Evolutionary conservation across 179 eudicot genomes (phyloP), one percentile per base, ranked within the genome.

Genomic region (Heliamphora pulchella): DNA sequence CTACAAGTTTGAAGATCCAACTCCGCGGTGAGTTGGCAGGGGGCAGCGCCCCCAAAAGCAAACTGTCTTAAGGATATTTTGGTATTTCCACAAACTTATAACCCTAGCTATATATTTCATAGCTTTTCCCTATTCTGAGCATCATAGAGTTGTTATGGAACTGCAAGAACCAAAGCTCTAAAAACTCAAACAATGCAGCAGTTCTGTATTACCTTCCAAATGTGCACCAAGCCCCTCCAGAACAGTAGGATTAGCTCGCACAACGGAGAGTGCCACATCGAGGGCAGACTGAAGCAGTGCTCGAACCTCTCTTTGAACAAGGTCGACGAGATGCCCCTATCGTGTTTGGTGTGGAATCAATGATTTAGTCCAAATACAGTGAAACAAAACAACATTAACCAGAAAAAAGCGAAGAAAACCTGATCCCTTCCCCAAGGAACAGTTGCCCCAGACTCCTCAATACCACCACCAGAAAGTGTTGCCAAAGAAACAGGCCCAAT

Each of bases 211-310:
- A 92, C 98, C 98, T 90, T 95, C 97, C 83, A 95, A 87, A 82
- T 90, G 88, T 78, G 98, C 96, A 76, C 98, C 98, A 66, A 95
- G 89, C 71, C 97, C 98, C 89, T 95, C 98, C 88, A 95, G 83
- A 84, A 93, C 91, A 70, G 89, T 83, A 48, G 93, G 96, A 85
- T 95, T 95, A 69, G 98, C 98, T 80, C 91, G 93, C 54, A 95
- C 89, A 74, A 95, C 96, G 66, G 84, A 89, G 50, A 95, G 86
- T 59, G 98, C 98, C 79, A 89, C 92, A 20, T 90, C 94, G 62
- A 95, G 92, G 20, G 98, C 98, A 71, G 97, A 92, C 82, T 95
- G 98, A 80, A 95, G 89, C 77, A 95, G 86, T 46, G 72, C 78
- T 81, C 86, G 92, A 13, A 95, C 98, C 86, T 95, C 98, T 75